These are phyloP conservation scores for Stachybotrys chlorohalonatus DNA, from an alignment of 2,329 filamentous ascomycete genomes.

Conservation along the genomic window DNA sequence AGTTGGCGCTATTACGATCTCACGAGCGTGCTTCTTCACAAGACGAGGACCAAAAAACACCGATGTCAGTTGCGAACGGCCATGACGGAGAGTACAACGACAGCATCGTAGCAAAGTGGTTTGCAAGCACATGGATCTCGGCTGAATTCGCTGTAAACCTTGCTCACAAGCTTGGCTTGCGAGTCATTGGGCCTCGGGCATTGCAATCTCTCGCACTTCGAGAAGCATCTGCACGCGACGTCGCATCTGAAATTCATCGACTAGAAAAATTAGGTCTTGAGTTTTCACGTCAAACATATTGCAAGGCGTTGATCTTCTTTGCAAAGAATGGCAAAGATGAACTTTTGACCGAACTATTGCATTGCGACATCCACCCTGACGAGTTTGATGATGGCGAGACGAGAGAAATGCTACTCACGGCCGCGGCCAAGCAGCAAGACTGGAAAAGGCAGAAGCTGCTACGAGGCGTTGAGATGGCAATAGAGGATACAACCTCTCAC, in stretches of 20 bases:
- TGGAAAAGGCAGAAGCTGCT: conserved; percentile 33
- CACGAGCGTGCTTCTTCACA: neutral
- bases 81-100: conserved; percentile 12
- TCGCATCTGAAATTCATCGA: conserved; percentile 50
- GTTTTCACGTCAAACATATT: conserved; percentile 55
- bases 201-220: conserved; percentile 69
- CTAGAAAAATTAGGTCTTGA: conserved; percentile 55
- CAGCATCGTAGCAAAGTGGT: conserved; percentile 68
- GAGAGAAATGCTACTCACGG: conserved; percentile 27
- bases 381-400: conserved; percentile 39
- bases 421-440: conserved; percentile 21
- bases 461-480: conserved; percentile 27
- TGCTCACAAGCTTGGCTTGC: conserved; percentile 61
- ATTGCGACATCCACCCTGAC: conserved; percentile 44
- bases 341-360: conserved; percentile 34
- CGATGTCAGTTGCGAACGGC: neutral
- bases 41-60: neutral
- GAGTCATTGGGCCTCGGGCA: conserved; percentile 64
- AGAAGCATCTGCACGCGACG: conserved; percentile 43
- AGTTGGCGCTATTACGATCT: conserved; percentile 14
- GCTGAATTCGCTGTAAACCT: conserved; percentile 64
- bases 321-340: conserved; percentile 45
- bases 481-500: conserved; percentile 4
- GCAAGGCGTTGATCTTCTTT: conserved; percentile 55
- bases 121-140: conserved; percentile 63